phyloP scores from a whole-genome alignment of 2,329 filamentous ascomycete genomes.

The Pseudogymnoascus sp. region DNA sequence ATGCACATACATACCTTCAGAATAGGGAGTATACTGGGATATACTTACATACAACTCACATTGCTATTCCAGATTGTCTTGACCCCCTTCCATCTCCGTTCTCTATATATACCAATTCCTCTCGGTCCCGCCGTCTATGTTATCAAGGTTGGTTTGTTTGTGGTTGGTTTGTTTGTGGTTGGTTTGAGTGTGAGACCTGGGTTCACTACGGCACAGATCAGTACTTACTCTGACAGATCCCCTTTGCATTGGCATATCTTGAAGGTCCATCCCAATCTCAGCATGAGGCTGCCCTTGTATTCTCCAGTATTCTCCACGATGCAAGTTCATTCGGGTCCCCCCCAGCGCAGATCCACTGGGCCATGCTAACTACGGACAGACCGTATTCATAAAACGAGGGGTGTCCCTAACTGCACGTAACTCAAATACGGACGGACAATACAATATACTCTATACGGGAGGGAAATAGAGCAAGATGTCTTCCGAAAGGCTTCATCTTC shows the following conservation, averaged over 20 bases:
- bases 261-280: background rate
- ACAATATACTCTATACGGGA: background rate
- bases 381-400: background rate
- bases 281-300: background rate
- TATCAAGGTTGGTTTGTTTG: background rate
- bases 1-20: background rate
- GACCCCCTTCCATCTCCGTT: constrained; percentile 2
- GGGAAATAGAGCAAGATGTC: background rate
- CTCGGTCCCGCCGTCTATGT: background rate
- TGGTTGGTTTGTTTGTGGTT: background rate
- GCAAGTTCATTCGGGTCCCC: background rate
- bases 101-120: background rate
- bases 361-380: background rate
- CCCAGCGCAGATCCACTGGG: background rate
- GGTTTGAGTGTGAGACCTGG: background rate
- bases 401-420: background rate
- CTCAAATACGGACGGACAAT: background rate
- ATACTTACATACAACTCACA: background rate
- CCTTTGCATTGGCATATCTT: background rate
- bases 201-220: background rate
- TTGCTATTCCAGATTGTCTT: background rate
- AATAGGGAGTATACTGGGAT: background rate
- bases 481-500: background rate
- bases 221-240: background rate
- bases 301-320: constrained; percentile 4